These are phyloP conservation scores for Fragilariopsis cylindrus DNA, from an alignment of 108 stramenopile species.

Conservation along the genomic window DNA sequence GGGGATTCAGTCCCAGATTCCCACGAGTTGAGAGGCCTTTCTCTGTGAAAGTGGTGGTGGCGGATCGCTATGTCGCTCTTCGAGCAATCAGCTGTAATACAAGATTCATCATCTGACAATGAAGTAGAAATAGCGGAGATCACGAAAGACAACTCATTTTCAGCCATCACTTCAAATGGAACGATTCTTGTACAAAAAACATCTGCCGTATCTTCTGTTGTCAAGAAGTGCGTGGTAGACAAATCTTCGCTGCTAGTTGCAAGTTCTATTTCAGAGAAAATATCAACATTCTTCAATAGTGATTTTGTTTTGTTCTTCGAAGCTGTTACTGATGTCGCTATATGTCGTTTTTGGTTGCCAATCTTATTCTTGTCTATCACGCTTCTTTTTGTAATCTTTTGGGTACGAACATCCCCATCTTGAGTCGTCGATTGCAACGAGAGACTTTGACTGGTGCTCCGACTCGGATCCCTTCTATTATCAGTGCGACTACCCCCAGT, in stretches of 20 bases:
- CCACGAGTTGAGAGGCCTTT: not conserved
- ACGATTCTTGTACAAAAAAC: conserved; percentile 5
- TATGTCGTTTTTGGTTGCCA: not conserved
- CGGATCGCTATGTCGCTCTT: conserved; percentile 4
- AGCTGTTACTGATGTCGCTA: not conserved
- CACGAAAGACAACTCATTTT: not conserved
- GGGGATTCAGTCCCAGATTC: too few relatives aligned
- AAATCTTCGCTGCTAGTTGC: conserved; percentile 14
- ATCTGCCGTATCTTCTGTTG: conserved; percentile 15
- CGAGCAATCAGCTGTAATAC: not conserved
- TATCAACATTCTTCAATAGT: conserved; percentile 4
- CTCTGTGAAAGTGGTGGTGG: not conserved
- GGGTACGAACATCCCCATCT: not conserved
- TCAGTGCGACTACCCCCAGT: not conserved
- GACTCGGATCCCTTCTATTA: not conserved
- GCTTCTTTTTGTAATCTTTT: not conserved
- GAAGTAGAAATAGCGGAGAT: conserved; percentile 17
- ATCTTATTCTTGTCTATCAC: not conserved
- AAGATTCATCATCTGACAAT: not conserved
- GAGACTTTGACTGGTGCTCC: not conserved
- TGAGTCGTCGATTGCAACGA: not conserved
- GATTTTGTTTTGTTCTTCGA: not conserved
- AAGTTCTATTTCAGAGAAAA: not conserved
- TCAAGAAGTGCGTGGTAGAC: conserved; percentile 6
- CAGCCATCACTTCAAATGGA: not conserved